Conservation (phyloP, 2,329 filamentous ascomycete genomes). For the Fusarium nanum region DNA sequence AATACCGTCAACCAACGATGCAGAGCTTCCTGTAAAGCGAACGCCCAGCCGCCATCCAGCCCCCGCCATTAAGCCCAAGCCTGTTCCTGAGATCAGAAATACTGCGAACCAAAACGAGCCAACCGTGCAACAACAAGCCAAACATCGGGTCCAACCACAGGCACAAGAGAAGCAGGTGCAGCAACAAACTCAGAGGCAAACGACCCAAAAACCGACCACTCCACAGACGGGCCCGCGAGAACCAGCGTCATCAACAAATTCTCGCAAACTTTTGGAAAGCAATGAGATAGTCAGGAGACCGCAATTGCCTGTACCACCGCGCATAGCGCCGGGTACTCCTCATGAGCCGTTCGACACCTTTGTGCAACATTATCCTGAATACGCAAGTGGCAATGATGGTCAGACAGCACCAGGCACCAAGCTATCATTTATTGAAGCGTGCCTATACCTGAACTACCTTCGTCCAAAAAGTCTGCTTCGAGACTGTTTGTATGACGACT, state of each 20-base stretch:
- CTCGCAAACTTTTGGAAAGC: background rate
- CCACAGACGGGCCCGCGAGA: background rate
- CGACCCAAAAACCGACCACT: background rate
- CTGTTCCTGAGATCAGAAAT: background rate
- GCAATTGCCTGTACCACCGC: background rate
- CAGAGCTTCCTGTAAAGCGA: background rate
- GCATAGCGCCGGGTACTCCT: conserved; percentile 19
- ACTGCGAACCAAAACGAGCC: background rate
- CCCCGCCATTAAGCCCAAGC: background rate
- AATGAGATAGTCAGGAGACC: background rate
- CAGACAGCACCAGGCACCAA: conserved; percentile 48
- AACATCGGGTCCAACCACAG: background rate
- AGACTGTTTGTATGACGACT: conserved; percentile 64
- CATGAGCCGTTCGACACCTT: conserved; percentile 55
- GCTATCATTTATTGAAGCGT: conserved; percentile 58
- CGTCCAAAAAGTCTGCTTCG: conserved; percentile 51
- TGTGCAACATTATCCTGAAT: conserved; percentile 57
- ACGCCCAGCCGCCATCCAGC: background rate
- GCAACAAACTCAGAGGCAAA: background rate
- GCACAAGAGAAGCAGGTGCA: background rate
- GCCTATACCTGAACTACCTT: conserved; percentile 57
- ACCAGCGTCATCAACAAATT: background rate
- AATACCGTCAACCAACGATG: conserved; percentile 16
- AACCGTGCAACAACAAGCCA: background rate
- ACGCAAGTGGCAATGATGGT: conserved; percentile 51